A percentile compares a stretch with the other conserved stretches of the same genome.
Conservation (phyloP, 129 eudicot species). For the Flaveria bidentis region DNA sequence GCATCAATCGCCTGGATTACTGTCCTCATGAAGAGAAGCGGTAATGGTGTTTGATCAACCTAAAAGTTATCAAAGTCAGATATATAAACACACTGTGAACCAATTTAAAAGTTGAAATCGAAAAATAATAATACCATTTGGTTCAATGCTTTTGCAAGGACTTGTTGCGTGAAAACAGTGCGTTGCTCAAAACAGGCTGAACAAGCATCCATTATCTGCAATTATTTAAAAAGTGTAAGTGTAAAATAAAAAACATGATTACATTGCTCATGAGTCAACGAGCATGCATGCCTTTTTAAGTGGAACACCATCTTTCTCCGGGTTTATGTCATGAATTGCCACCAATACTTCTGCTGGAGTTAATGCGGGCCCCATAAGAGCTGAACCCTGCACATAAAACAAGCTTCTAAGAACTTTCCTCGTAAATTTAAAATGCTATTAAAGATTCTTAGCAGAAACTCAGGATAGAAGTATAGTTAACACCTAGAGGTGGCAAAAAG, state of each 20-base stretch:
- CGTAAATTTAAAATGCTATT: not conserved
- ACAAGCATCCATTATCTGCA: slow-evolving; percentile 94
- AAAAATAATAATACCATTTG: slow-evolving; percentile 59
- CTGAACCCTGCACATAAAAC: slow-evolving; percentile 72
- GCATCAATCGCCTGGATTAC: slow-evolving; percentile 95
- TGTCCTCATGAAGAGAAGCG: slow-evolving; percentile 94
- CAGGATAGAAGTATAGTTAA: not conserved
- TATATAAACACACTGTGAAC: not conserved
- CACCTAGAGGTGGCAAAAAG: not conserved
- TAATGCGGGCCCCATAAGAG: slow-evolving; percentile 93
- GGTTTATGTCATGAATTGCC: slow-evolving; percentile 85
- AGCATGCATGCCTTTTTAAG: slow-evolving; percentile 70
- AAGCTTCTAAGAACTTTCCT: slow-evolving; percentile 12
- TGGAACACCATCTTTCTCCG: slow-evolving; percentile 83
- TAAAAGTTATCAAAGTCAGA: slow-evolving; percentile 20
- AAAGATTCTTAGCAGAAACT: not conserved
- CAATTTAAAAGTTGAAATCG: not conserved
- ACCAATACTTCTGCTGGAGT: slow-evolving; percentile 97
- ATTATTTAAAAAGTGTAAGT: not conserved
- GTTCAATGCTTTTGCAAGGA: slow-evolving; percentile 81
- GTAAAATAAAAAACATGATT: not conserved
- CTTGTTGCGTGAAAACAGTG: slow-evolving; percentile 91
- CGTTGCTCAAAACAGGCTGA: slow-evolving; percentile 98
- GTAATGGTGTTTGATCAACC: slow-evolving; percentile 92
- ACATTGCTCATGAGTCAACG: slow-evolving; percentile 14